Evolutionary conservation across 805 yeast genomes (phyloP).

Genomic region (Starmerella kuoi): DNA sequence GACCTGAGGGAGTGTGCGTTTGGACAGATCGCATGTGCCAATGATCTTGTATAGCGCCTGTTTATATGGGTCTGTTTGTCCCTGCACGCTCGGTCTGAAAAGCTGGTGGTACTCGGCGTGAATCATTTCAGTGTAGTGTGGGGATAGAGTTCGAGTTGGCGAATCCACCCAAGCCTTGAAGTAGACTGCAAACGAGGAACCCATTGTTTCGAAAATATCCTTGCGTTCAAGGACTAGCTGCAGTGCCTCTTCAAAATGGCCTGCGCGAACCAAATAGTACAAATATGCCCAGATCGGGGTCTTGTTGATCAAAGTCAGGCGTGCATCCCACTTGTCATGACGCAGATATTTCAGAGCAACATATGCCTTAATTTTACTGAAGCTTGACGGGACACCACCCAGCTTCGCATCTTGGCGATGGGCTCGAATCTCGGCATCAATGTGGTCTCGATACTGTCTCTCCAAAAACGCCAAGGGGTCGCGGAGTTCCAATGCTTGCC

Average conservation of each 20-base stretch:
- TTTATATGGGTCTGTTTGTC: constrained; percentile 73
- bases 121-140: constrained; percentile 55
- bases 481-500: constrained; percentile 17
- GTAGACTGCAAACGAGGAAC: constrained; percentile 70
- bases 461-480: constrained; percentile 41
- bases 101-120: constrained; percentile 75
- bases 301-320: constrained; percentile 59
- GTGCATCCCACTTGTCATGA: constrained; percentile 40
- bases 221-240: constrained; percentile 51
- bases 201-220: constrained; percentile 69
- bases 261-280: constrained; percentile 75
- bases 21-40: constrained; percentile 71
- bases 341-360: constrained; percentile 35
- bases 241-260: constrained; percentile 66
- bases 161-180: constrained; percentile 56
- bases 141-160: constrained; percentile 43
- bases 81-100: constrained; percentile 43
- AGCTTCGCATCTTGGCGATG: constrained; percentile 37
- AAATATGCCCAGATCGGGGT: constrained; percentile 90
- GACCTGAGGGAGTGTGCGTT: constrained; percentile 53
- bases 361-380: constrained; percentile 59
- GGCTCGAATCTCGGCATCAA: constrained; percentile 51
- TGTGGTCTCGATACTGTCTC: constrained; percentile 60
- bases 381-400: constrained; percentile 59
- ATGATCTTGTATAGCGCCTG: constrained; percentile 81